Evolutionary conservation across 108 stramenopile genomes (phyloP).

Genomic region (Cyclostephanos invisitatus): DNA sequence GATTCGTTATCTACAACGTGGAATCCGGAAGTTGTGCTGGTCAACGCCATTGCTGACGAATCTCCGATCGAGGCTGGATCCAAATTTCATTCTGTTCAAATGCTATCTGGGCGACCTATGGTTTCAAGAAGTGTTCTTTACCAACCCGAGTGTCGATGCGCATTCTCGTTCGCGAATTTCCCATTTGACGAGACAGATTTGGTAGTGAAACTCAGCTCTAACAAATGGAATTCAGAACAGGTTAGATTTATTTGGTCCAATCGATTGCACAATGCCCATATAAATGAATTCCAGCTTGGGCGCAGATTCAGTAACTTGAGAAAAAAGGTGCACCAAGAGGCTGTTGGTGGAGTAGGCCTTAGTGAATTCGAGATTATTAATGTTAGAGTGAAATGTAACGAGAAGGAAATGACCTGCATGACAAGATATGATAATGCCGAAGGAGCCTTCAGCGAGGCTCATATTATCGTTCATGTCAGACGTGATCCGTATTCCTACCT

Average conservation of each 20-base stretch:
- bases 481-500: slow-evolving; percentile 49
- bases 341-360: slow-evolving; percentile 36
- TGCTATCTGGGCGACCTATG: slow-evolving; percentile 32
- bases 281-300: not conserved
- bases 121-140: slow-evolving; percentile 36
- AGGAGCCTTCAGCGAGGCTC: slow-evolving; percentile 38
- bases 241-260: slow-evolving; percentile 39
- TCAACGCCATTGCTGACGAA: slow-evolving; percentile 38
- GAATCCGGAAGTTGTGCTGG: slow-evolving; percentile 41
- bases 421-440: slow-evolving; percentile 41
- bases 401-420: slow-evolving; percentile 37
- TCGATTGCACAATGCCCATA: not conserved
- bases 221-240: slow-evolving; percentile 44
- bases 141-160: slow-evolving; percentile 46
- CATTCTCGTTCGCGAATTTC: slow-evolving; percentile 42
- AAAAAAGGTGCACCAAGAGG: slow-evolving; percentile 21
- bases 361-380: slow-evolving; percentile 42
- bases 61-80: slow-evolving; percentile 33
- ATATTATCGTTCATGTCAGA: slow-evolving; percentile 32
- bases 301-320: slow-evolving; percentile 20
- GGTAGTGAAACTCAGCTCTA: slow-evolving; percentile 39
- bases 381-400: slow-evolving; percentile 25
- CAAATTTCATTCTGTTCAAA: slow-evolving; percentile 38
- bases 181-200: slow-evolving; percentile 47
- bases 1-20: slow-evolving; percentile 30